Base-by-base conservation (phyloP, 805 yeast species). In the Metschnikowia proteae region DNA sequence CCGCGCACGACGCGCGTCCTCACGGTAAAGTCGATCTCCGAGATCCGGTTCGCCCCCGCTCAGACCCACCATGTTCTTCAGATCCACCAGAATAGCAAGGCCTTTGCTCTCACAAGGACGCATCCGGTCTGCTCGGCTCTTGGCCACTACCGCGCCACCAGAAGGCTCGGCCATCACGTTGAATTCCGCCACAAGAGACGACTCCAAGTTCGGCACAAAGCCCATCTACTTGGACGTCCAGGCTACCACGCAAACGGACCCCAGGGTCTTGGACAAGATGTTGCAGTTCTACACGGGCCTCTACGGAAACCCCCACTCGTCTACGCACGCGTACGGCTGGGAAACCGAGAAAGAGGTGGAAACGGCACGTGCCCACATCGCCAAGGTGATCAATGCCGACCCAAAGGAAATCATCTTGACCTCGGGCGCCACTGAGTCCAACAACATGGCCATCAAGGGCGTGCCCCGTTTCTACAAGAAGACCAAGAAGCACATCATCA, bases 241-340 rank as follows among this genome's bases (percentile, higher is more conserved):
- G 71, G 98, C 99, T 29, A 94, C 99, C 0, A 92, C 99, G 0
- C 99, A 98, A 27, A 87, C 94, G 1, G 99, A 94, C 64, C 99
- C 99, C 30, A 78, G 99, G 48, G 99, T 94, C 7, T 70, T 94
- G 57, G 96, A 88, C 64, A 84, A 82, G 57, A 89, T 88, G 96
- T 65, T 88, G 58, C 81, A 80, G 59, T 89, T 84, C 63, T 86
- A 81, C 66, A 92, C 98, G 2, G 98, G 98, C 3, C 75, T 88
- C 49, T 94, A 89, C 65, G 99, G 99, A 53, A 94, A 94, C 66
- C 99, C 99, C 23, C 99, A 94, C 70, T 89, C 97, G 5, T 83
- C 94, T 50, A 94, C 99, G 2, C 99, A 94, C 65, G 80, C 96
- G 5, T 94, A 92, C 65, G 99, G 99, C 32, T 94, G 99, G 99